phyloP scores from a whole-genome alignment of 176 grass and related monocot species.

The Rhynchospora tenuis region DNA sequence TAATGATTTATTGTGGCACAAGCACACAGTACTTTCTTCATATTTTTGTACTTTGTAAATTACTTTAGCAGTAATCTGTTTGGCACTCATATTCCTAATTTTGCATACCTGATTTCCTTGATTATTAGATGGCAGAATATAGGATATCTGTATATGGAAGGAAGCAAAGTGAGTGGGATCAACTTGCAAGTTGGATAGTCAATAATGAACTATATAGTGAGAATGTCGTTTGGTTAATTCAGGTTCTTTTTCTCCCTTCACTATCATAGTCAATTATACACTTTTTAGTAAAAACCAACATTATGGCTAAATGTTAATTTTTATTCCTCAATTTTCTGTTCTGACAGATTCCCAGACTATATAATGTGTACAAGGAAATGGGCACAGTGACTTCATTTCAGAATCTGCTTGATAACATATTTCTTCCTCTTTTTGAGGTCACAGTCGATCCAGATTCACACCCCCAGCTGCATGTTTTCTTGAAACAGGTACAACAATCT shows the following conservation, averaged over 20 bases:
- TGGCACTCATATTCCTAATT: neutral
- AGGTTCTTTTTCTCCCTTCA: slow-evolving; percentile 35
- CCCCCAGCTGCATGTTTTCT: slow-evolving; percentile 87
- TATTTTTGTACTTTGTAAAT: neutral
- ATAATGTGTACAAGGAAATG: slow-evolving; percentile 99
- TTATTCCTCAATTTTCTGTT: neutral
- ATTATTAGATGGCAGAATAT: slow-evolving; percentile 97
- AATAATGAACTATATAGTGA: slow-evolving; percentile 93
- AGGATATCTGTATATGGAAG: slow-evolving; percentile 96
- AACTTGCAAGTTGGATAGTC: slow-evolving; percentile 98
- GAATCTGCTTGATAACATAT: slow-evolving; percentile 94
- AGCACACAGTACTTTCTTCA: neutral
- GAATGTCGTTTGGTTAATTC: slow-evolving; percentile 97
- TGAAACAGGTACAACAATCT: slow-evolving; percentile 64
- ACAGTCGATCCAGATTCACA: slow-evolving; percentile 88
- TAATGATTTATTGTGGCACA: neutral
- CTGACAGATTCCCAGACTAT: slow-evolving; percentile 86
- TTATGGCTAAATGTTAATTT: neutral
- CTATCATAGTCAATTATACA: slow-evolving; percentile 5
- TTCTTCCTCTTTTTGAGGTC: slow-evolving; percentile 98
- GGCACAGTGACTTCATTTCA: slow-evolving; percentile 96
- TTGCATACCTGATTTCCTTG: slow-evolving; percentile 16
- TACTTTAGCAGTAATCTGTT: neutral
- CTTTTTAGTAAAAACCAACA: neutral
- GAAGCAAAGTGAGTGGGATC: slow-evolving; percentile 99